These are phyloP conservation scores for Nemania diffusa DNA, from an alignment of 2,329 filamentous ascomycete genomes.

Conservation along the genomic window DNA sequence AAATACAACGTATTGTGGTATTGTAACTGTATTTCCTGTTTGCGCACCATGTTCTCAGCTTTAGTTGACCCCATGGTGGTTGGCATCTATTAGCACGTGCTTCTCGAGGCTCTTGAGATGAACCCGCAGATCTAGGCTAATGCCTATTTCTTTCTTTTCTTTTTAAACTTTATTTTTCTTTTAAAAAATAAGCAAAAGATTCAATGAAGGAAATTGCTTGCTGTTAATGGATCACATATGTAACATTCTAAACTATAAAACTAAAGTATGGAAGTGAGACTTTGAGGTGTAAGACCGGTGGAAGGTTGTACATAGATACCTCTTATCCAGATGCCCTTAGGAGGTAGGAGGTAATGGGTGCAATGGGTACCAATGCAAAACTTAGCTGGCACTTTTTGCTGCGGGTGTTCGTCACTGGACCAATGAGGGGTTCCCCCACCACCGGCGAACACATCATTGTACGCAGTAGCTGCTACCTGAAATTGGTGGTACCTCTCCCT, in stretches of 20 bases:
- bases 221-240: no score
- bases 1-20: constrained; percentile 3
- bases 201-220: no score
- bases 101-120: not conserved
- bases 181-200: no score
- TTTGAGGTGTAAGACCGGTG: not conserved
- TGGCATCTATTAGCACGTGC: not conserved
- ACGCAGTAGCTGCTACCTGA: constrained; percentile 40
- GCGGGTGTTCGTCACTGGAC: constrained; percentile 26
- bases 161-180: no score
- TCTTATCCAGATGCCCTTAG: no score
- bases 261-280: no score
- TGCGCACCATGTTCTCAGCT: not conserved
- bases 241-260: no score
- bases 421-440: constrained; percentile 24
- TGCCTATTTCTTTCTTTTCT: no score
- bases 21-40: not conserved
- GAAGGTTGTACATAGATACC: not conserved
- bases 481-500: constrained; percentile 29
- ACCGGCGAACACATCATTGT: constrained; percentile 37
- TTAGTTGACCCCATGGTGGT: not conserved
- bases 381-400: constrained; percentile 6
- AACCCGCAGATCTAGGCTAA: not conserved
- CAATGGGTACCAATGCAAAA: not conserved
- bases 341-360: not conserved